Base-by-base conservation (phyloP, 2,329 filamentous ascomycete genomes). In the Davidsoniella eucalypti region DNA sequence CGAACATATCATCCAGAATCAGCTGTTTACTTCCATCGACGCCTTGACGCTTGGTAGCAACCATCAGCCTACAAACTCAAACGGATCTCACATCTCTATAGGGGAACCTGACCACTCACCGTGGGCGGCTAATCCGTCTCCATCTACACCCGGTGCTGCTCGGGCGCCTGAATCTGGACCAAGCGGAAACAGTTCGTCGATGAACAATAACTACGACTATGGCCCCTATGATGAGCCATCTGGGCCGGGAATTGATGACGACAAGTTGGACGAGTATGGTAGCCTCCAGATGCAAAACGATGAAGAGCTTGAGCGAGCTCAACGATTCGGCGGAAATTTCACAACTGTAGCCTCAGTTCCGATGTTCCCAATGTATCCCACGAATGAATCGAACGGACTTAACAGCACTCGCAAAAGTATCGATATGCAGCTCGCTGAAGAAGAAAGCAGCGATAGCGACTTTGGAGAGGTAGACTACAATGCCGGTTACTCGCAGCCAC, bases 231-330 rank as follows among this genome's bases (percentile, higher is more conserved):
- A 29, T 18, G 47, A 49, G 29, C 33, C 26, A 5, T 17, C 29
- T 14, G 18, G 44, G 9, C 39, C 71, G 36, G 68, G 72, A 25
- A 72, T 72, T 10, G 83, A 90, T 50, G 87, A 93, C 46, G 93
- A 87, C 60, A 90, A 96, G 60, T 79, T 95, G 63, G 90, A 84
- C 17, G 80, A 83, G 38, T 86, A 86, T 54, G 90, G 92, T 14
- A 67, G 93, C 47, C 76, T 84, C 60, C 87, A 87, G 56, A 78
- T 96, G 73, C 79, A 80, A 52, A 78, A 88, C 65, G 87, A 87
- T 4, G 87, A 94, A 54, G 76, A 87, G 61, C 84, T 93, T 53
- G 78, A 80, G 47, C 76, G 78, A 46, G 71, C 23, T 16, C 33
- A 39, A 8, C 29, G 21, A 7, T 49, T 52, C 21, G 43, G 45